Evolutionary conservation across 306 rosid genomes (phyloP).

Genomic region (Luffa acutangula): DNA sequence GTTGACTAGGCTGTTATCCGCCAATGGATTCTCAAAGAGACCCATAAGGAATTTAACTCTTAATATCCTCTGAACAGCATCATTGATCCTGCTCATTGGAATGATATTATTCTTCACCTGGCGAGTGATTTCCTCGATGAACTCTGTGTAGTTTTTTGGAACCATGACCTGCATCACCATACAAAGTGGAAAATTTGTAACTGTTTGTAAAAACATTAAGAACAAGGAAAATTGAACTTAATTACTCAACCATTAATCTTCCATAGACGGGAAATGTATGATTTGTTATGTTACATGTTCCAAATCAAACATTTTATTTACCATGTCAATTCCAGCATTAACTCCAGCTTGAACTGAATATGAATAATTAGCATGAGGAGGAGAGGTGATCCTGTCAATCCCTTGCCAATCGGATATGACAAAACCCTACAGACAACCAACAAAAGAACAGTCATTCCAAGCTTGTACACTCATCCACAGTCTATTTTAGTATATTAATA

Average conservation of each 20-base stretch:
- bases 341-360: conserved; percentile 63
- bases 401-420: conserved; percentile 88
- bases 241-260: not conserved
- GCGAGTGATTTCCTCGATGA: conserved; percentile 39
- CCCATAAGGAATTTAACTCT: conserved; percentile 78
- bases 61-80: conserved; percentile 68
- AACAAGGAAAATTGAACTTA: not conserved
- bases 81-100: conserved; percentile 66
- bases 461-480: too few species aligned
- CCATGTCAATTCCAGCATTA: conserved; percentile 86
- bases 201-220: not conserved
- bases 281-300: not conserved
- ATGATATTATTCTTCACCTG: conserved; percentile 60
- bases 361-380: conserved; percentile 75
- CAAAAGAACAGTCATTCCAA: too few species aligned
- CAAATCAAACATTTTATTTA: conserved; percentile 13
- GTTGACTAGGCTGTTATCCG: conserved; percentile 55
- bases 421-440: conserved; percentile 42
- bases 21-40: conserved; percentile 61
- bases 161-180: conserved; percentile 54
- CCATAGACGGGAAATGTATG: not conserved
- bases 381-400: conserved; percentile 72
- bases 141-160: conserved; percentile 39
- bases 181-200: not conserved
- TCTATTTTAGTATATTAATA: not conserved